Conservation (phyloP, 495 filamentous ascomycete species). For the Neurospora sp. region DNA sequence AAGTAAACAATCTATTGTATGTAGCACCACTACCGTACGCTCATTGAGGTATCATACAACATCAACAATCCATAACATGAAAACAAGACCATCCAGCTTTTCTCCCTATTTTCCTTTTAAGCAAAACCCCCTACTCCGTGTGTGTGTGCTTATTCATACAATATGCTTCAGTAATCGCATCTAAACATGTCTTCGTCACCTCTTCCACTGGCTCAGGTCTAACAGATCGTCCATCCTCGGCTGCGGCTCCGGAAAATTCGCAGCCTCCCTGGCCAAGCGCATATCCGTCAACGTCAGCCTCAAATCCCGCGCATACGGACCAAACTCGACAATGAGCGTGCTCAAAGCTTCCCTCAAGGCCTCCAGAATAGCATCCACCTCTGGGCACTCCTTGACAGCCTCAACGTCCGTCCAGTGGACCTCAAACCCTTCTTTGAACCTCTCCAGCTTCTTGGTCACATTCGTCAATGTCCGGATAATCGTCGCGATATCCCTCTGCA, state of each 20-base stretch:
- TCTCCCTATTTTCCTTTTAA: neutral
- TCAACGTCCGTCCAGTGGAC: conserved; percentile 78
- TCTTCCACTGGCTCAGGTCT: neutral
- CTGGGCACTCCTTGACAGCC: conserved; percentile 32
- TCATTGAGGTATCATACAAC: neutral
- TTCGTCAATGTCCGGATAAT: conserved; percentile 62
- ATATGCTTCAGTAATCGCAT: neutral
- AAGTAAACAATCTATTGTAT: neutral
- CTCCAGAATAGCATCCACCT: conserved; percentile 52
- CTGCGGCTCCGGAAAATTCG: conserved; percentile 13
- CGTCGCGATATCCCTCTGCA: conserved; percentile 62
- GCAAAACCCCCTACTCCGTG: neutral
- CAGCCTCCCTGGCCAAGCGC: conserved; percentile 55
- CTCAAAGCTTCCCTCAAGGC: conserved; percentile 49
- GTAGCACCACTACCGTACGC: neutral
- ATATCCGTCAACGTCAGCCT: conserved; percentile 57
- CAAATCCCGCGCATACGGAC: conserved; percentile 55
- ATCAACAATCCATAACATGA: neutral
- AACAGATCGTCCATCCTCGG: neutral
- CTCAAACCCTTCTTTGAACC: conserved; percentile 48
- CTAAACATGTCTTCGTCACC: neutral
- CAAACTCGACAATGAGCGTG: conserved; percentile 57
- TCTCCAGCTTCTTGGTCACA: conserved; percentile 58
- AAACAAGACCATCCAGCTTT: neutral
- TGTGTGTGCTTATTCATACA: neutral